These are phyloP conservation scores for Anacardium occidentale DNA, from an alignment of 345 rosid species.

Conservation along the genomic window DNA sequence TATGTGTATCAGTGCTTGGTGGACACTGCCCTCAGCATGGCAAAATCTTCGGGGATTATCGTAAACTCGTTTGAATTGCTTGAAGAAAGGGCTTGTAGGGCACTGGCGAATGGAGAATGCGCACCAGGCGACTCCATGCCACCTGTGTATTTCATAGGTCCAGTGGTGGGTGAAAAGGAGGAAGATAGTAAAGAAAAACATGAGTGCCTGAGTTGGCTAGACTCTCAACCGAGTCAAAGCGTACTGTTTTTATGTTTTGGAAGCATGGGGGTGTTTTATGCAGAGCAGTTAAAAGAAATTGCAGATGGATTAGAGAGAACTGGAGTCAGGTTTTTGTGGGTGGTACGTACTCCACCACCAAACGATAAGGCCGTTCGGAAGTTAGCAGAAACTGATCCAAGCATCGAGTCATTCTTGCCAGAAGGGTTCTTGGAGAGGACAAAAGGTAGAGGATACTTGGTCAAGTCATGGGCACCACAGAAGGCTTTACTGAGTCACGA, in stretches of 20 bases:
- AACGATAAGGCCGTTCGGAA: not conserved
- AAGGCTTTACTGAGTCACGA: constrained; percentile 24
- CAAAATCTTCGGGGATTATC: constrained; percentile 31
- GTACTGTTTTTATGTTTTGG: constrained; percentile 43
- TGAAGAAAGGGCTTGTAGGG: constrained; percentile 26
- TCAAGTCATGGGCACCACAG: constrained; percentile 39
- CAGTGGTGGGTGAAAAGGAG: constrained; percentile 10
- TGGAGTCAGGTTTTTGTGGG: constrained; percentile 43
- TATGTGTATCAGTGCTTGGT: constrained; percentile 22
- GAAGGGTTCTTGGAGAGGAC: constrained; percentile 40
- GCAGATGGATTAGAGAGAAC: constrained; percentile 45
- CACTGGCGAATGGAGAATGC: constrained; percentile 31
- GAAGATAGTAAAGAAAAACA: not conserved
- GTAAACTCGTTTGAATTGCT: constrained; percentile 34
- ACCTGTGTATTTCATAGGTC: constrained; percentile 40
- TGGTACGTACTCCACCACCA: constrained; percentile 32
- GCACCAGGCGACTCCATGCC: constrained; percentile 23
- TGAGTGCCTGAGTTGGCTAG: constrained; percentile 39
- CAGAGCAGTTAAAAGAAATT: constrained; percentile 38
- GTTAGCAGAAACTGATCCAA: not conserved
- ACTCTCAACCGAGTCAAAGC: constrained; percentile 32
- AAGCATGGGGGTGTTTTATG: constrained; percentile 34
- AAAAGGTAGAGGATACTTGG: constrained; percentile 21
- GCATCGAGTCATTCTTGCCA: constrained; percentile 29
- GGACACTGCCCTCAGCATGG: constrained; percentile 15